phyloP scores from a whole-genome alignment of 75 land plant genomes.

The Picea glauca region DNA sequence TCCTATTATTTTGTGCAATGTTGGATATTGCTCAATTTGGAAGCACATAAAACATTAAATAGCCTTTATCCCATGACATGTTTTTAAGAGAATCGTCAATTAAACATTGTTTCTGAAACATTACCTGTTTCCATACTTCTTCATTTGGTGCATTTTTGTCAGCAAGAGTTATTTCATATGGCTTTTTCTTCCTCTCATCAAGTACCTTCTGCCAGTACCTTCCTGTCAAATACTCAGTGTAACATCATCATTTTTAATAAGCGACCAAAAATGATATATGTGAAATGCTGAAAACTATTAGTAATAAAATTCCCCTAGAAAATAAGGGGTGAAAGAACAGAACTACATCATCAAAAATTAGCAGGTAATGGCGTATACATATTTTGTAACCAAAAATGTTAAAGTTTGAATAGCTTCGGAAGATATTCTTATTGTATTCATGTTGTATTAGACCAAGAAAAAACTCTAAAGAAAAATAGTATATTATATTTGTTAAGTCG shows the following conservation, averaged over 20 bases:
- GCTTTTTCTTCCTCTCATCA: conserved; percentile 68
- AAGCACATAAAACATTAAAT: not conserved
- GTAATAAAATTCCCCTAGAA: not conserved
- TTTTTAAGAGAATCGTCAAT: not conserved
- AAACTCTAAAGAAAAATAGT: no score
- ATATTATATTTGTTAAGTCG: no score
- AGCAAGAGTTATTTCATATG: conserved; percentile 75
- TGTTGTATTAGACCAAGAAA: no score
- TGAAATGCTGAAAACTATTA: not conserved
- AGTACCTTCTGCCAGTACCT: conserved; percentile 86
- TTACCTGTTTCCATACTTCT: conserved; percentile 95
- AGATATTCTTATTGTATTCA: no score
- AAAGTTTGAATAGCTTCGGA: no score
- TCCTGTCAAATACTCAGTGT: conserved; percentile 32
- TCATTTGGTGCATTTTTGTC: conserved; percentile 99
- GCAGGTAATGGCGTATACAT: not conserved
- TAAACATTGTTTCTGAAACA: not conserved
- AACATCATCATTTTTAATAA: not conserved
- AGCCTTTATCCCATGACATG: not conserved
- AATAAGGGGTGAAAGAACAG: not conserved
- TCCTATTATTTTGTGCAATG: not conserved
- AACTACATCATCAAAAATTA: not conserved
- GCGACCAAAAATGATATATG: not conserved
- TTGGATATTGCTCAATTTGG: not conserved
- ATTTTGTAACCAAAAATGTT: not conserved